Evolutionary conservation across 805 yeast species (phyloP), one percentile per base, ranked within the genome.

Genomic region (Candida takata): DNA sequence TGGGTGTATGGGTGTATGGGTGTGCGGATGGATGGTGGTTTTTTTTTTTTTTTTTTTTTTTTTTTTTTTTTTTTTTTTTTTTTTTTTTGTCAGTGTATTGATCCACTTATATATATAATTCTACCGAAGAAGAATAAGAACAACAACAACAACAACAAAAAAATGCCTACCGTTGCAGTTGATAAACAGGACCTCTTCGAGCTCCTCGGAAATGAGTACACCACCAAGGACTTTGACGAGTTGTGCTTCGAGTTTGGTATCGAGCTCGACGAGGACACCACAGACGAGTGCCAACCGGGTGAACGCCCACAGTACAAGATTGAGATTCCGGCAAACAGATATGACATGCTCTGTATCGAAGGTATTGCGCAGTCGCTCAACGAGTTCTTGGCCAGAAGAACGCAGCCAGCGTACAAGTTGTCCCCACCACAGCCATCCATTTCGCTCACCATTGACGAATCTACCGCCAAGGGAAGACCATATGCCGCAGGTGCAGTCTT

Each of bases 301-400:
- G 95, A 85, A 62, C 80, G 95, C 61, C 97, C 99, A n/a, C 94
- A 90, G 63, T 72, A 85, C 53, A 92, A 92, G 66, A 86, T 92
- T 54, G 99, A 92, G 62, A 79, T 94, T 45, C 97, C 96, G 40
- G 99, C 99, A 44, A 92, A 92, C 67, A 83, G 99, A 70, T 94
- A 92, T 57, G 99, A 92, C 61, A 78, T 92, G 88, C 77, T 92
- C 47, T 94, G 98, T 69, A 83, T 87, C 51, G 99, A 92, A 65
- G 99, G 99, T 57, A 87, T 92, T 61, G 87, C 97, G 1, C 94
- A 86, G 57, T 90, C 97, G 1, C 69, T 92, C 57, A 87, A 87
- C 54, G 94, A 88, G 58, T 92, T 84, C 57, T 69, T 90, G 51
- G 95, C 94, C 25, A 76, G 74, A 41, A 51, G 60, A 6, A 57